Evolutionary conservation across 306 rosid species (phyloP), one percentile per base, ranked within the genome.

Genomic region (Inga oerstediana): DNA sequence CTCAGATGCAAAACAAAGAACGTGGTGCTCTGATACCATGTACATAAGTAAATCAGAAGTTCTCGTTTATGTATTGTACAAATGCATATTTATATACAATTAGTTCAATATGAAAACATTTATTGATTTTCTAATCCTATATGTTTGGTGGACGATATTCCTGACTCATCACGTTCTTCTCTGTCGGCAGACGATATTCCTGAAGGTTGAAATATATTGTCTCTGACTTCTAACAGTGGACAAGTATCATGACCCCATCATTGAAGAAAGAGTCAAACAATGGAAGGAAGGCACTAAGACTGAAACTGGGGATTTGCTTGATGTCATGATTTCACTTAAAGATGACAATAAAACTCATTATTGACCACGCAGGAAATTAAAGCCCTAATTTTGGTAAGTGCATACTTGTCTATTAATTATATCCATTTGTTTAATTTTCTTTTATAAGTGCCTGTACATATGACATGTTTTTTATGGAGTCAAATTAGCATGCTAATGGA

Each of bases 281-380:
- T 83, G 92, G 92, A 76, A 71, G 5, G 49, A 81, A 19, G 92
- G 87, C 12, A 24, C 0, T 34, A 83, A 30, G 83, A 76, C 5
- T 22, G 71, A 81, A 34, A 48, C 4, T 0, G 86, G 88, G 13
- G 93, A 91, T 49, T 27, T 81, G 16, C 84, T 91, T 7, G 94
- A 91, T 78, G 68, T 89, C 49, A n/a, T 91, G 51, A 83, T 91
- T 46, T 14, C 87, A 0, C 76, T 83, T 2, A 81, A 86, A 78
- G 90, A 56, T 62, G 72, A 34, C 7, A 46, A 79, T 39, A 76
- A 78, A 35, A 83, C 3, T 79, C 86, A 4, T 16, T 85, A 16
- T 27, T 91, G 43, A 83, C 90, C 8, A 5, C 0, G 1, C 51
- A 79, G 8, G 91, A 91, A 80, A 88, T 88, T 69, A 89, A 85